phyloP scores from a whole-genome alignment of 2,329 filamentous ascomycete species.

The Sporothrix luriei region DNA sequence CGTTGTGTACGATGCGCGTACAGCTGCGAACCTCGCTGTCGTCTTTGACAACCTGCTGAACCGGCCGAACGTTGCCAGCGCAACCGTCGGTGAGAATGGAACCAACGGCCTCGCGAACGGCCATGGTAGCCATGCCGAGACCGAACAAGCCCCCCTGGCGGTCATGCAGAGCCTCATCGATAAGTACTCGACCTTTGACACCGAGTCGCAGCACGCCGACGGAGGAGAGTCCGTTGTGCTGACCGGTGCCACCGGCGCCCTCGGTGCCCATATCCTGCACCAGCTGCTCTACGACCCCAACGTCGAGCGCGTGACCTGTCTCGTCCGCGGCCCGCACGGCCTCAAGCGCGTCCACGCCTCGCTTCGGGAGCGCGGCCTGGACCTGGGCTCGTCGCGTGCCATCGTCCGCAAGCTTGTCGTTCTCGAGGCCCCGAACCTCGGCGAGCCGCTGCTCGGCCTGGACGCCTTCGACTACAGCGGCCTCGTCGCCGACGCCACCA shows the following conservation, averaged over 20 bases:
- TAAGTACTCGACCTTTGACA: slow-evolving; percentile 47
- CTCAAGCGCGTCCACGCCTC: slow-evolving; percentile 32
- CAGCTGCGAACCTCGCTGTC: slow-evolving; percentile 43
- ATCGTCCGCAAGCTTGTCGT: slow-evolving; percentile 29
- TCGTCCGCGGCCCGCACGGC: slow-evolving; percentile 32
- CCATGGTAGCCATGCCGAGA: not conserved
- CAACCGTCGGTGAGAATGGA: slow-evolving; percentile 32
- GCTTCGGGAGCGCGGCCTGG: slow-evolving; percentile 30
- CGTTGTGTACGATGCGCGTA: slow-evolving; percentile 49
- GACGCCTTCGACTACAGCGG: slow-evolving; percentile 38
- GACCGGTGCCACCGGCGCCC: slow-evolving; percentile 50
- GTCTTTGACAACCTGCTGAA: slow-evolving; percentile 38
- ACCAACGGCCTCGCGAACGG: not conserved
- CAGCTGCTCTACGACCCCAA: slow-evolving; percentile 45
- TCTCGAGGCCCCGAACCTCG: slow-evolving; percentile 30
- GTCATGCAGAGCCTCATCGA: slow-evolving; percentile 51
- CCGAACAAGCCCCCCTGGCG: not conserved
- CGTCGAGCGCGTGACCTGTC: slow-evolving; percentile 44
- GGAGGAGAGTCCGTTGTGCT: slow-evolving; percentile 38
- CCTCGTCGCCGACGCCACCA: slow-evolving; percentile 43
- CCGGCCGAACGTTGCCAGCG: slow-evolving; percentile 28
- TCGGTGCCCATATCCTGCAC: slow-evolving; percentile 47
- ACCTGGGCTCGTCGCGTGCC: not conserved
- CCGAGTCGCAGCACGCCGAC: slow-evolving; percentile 22
- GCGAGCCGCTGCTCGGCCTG: slow-evolving; percentile 43